Evolutionary conservation across 768 basidiomycete species (phyloP).

Genomic region (Mrakia frigida): DNA sequence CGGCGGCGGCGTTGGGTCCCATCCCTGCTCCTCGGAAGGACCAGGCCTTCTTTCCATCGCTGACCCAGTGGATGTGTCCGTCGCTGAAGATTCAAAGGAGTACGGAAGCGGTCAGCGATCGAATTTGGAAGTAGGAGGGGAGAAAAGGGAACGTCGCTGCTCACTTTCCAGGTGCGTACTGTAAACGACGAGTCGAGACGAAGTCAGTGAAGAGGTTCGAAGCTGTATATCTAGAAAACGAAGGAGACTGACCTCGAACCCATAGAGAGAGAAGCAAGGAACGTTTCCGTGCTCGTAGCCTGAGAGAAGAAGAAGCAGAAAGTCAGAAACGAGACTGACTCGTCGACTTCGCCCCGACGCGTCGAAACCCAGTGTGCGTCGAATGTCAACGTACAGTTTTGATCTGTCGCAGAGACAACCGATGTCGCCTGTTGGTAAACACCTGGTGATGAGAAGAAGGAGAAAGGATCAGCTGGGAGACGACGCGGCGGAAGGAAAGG

Average conservation of each 20-base stretch:
- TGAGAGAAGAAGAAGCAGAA: too few relatives aligned
- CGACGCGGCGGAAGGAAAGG: neutral
- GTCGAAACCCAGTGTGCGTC: too few relatives aligned
- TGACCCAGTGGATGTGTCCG: slow-evolving; percentile 29
- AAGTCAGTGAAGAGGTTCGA: neutral
- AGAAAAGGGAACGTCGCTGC: neutral
- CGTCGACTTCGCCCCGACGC: too few relatives aligned
- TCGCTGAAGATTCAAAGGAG: slow-evolving; percentile 3
- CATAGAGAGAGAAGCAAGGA: slow-evolving; percentile 10
- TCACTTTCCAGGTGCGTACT: slow-evolving; percentile 7
- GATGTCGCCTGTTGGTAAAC: slow-evolving; percentile 26
- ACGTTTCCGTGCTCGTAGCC: slow-evolving; percentile 15
- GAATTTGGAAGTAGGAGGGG: neutral
- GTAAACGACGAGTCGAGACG: neutral
- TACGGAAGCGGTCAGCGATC: neutral
- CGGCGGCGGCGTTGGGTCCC: slow-evolving; percentile 55
- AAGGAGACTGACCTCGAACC: neutral
- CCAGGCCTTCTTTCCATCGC: slow-evolving; percentile 32
- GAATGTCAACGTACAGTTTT: slow-evolving; percentile 15
- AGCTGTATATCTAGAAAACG: neutral
- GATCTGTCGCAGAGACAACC: slow-evolving; percentile 19
- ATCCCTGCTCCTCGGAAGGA: slow-evolving; percentile 61
- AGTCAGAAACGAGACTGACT: too few relatives aligned
- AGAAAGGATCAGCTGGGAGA: neutral
- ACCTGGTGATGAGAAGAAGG: neutral